Evolutionary conservation across 805 yeast genomes (phyloP), one percentile per base, ranked within the genome.

Genomic region (Komagataella kurtzmanii): DNA sequence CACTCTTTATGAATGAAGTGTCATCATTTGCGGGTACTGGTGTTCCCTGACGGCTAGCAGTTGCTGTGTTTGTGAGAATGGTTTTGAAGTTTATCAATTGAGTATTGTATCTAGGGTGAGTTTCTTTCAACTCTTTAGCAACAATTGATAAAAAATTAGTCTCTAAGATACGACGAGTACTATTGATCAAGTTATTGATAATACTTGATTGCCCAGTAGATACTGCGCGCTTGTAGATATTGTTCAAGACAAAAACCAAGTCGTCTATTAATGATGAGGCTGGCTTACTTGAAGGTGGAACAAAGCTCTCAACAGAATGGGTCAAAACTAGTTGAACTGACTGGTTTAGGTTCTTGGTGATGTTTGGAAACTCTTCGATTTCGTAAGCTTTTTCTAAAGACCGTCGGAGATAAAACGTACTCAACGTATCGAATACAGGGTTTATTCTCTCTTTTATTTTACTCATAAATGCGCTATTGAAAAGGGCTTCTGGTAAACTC

Each of bases 201-300:
- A 82, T 70, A 6, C 72, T 59, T 51, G 68, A 68, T 54, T 86
- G 85, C 0, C 95, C 95, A 0, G 95, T 77, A 47, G 85, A 83
- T 10, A 89, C 70, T 1, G 81, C 72, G 53, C 83, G 84, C 21
- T 80, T 68, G 43, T 89, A 63, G 17, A 85, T 74, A 44, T 81
- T 78, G 59, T 87, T 85, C 47, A 90, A 67, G 7, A 89, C 79
- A 58, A 88, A 72, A 24, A 88, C 76, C 40, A 87, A 69, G 62
- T 93, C 99, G 59, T 93, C 99, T 21, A 90, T 80, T 19, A 88
- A 81, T 0, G 97, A 88, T 30, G 75, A 81, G 45, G 77, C 81
- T 2, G 82, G 79, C 40, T 70, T 61, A 3, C 62, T 47, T 2
- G 63, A 55, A 14, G 48, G 14, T 14, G 46, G 17, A 5, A 23